Evolutionary conservation across 1,139 yeast species (phyloP), one percentile per base, ranked within the genome.

Genomic region (Hanseniaspora uvarum): DNA sequence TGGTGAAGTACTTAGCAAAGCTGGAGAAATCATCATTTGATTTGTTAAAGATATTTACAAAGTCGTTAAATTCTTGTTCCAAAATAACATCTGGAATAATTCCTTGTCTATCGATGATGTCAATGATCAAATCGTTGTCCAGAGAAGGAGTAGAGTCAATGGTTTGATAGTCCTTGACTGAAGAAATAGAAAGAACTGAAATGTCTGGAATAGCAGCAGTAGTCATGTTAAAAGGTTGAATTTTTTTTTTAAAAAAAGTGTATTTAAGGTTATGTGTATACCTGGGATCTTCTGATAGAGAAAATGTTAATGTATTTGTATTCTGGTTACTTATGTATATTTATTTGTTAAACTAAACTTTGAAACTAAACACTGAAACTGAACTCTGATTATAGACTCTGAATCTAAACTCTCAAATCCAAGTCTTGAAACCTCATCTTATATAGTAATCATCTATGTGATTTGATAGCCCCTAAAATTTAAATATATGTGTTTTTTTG

Each of bases 1-100:
- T 44, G 18, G 26, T 19, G 56, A 81, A 88, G 56, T 77, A 80
- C 23, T 89, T 83, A 4, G 86, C 72, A 66, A 89, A 96, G 60
- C 86, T 79, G 53, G 94, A 92, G 66, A 92, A 89, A 70, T 87
- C 83, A 66, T 84, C 96, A 65, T 88, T 96, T 10, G 46, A 30
- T 59, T 92, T 87, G 41, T 96, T 96, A 60, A 92, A 76, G 52
- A 78, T 72, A 58, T 85, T 81, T 71, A 92, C 92, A 67, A 92
- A 92, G 94, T 96, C 89, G 63, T 75, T 78, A 8, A 94, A 82
- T 70, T 89, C 97, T 56, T 78, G 74, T 69, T 88, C 96, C 62
- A 92, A 85, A 62, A 87, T 73, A 53, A 79, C 70, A 63, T 86
- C 95, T 12, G 97, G 98, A 57, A 92, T 85, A 64, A 89, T 86